phyloP scores from a whole-genome alignment of 2,329 filamentous ascomycete species.

The Aspergillus aculeatus region DNA sequence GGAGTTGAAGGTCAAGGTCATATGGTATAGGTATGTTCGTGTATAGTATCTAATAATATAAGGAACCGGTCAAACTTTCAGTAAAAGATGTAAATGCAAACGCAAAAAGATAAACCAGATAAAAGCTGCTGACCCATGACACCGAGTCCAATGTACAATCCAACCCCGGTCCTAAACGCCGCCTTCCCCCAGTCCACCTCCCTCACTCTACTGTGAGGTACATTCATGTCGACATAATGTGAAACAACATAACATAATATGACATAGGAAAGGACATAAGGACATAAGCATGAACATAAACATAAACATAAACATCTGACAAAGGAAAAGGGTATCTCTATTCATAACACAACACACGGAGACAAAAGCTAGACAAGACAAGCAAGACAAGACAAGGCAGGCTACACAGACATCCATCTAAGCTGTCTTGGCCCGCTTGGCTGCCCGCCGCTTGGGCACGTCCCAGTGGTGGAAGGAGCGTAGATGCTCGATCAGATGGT shows the following conservation, averaged over 20 bases:
- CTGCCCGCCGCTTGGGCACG: slow-evolving; percentile 40
- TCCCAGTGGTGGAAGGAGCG: slow-evolving; percentile 55
- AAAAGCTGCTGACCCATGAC: too few relatives aligned
- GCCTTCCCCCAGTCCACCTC: neutral
- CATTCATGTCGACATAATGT: neutral
- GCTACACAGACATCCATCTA: slow-evolving; percentile 6
- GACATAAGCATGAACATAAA: neutral
- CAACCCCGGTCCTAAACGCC: too few relatives aligned
- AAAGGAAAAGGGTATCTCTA: neutral
- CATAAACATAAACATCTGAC: neutral
- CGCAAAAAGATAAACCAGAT: too few relatives aligned
- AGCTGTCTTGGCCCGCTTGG: slow-evolving; percentile 27
- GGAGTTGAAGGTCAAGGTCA: too few relatives aligned
- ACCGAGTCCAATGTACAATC: too few relatives aligned
- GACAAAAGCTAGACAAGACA: neutral
- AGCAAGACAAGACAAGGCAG: neutral
- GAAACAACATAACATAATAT: neutral
- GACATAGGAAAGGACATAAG: neutral
- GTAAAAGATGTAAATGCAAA: too few relatives aligned
- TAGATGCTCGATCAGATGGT: slow-evolving; percentile 59
- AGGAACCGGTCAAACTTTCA: too few relatives aligned
- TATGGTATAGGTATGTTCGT: too few relatives aligned
- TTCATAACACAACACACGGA: neutral
- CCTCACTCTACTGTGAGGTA: neutral
- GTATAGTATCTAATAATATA: too few relatives aligned